Percentiles rank a stretch among this genome's conserved stretches.
Conservation (phyloP, 2,329 filamentous ascomycete species). For the Penicillium expansum region DNA sequence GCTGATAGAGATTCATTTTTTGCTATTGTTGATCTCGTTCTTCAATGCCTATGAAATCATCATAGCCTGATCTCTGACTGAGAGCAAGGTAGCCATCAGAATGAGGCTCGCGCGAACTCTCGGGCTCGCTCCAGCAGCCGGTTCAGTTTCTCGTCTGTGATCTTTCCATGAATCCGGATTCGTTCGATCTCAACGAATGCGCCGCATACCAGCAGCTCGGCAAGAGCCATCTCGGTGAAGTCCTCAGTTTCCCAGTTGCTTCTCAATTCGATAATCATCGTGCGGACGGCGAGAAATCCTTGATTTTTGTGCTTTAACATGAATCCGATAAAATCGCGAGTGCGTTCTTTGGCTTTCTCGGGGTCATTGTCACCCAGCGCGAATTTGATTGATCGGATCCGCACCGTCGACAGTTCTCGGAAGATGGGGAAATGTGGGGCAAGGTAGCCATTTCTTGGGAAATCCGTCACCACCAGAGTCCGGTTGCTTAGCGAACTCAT, state of each 20-base stretch:
- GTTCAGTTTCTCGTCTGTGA: neutral
- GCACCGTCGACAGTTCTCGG: neutral
- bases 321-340: neutral
- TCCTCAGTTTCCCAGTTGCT: neutral
- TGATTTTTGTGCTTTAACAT: neutral
- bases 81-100: neutral
- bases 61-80: neutral
- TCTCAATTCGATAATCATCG: neutral
- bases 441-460: neutral
- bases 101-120: neutral
- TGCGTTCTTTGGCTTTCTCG: neutral
- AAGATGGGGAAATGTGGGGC: neutral
- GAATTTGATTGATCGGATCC: neutral
- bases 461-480: neutral
- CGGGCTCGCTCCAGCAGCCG: neutral
- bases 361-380: neutral
- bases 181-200: neutral
- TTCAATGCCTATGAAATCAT: slow-evolving; percentile 38
- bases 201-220: neutral
- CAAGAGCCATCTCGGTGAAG: neutral
- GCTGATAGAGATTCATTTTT: slow-evolving; percentile 44
- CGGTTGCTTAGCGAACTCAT: neutral
- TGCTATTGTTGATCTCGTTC: slow-evolving; percentile 43
- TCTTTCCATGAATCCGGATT: neutral
- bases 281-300: neutral